A percentile compares a stretch with the other conserved stretches of the same genome.
Evolutionary conservation across 139 green algal genomes (phyloP).

Genomic region (Deuterostichococcus epilithicus): DNA sequence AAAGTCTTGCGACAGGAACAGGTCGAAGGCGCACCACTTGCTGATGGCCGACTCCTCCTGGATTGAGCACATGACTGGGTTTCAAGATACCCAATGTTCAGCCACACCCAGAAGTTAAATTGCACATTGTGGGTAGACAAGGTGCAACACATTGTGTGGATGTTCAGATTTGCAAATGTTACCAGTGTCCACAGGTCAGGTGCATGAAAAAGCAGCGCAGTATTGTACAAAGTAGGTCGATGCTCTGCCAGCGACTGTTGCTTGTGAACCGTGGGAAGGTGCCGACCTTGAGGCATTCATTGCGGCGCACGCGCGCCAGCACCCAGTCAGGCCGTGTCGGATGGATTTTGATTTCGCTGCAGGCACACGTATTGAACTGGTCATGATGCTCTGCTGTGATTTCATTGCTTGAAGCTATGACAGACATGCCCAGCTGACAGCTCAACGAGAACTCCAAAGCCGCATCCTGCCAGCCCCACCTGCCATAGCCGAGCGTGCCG

Average conservation of each 20-base stretch:
- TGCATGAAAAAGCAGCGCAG: no score
- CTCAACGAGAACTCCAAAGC: background rate
- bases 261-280: no score
- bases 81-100: no score
- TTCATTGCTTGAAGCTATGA: no score
- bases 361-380: background rate
- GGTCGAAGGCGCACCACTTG: constrained; percentile 53
- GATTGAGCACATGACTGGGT: background rate
- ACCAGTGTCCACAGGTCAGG: no score
- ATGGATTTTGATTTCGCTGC: constrained; percentile 40
- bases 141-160: no score
- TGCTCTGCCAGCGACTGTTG: no score
- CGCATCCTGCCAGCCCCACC: background rate
- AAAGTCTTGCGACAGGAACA: constrained; percentile 66
- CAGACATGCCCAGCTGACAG: background rate
- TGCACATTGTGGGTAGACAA: no score
- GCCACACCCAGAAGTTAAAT: no score
- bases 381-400: no score
- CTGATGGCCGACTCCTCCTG: constrained; percentile 15
- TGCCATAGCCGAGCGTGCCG: constrained; percentile 22
- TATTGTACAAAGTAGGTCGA: no score
- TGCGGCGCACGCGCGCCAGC: constrained; percentile 34
- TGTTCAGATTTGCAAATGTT: no score
- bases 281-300: constrained; percentile 29
- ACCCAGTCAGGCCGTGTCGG: constrained; percentile 42